Evolutionary conservation across 2,329 filamentous ascomycete species (phyloP).

Genomic region (Fusarium sacchari): DNA sequence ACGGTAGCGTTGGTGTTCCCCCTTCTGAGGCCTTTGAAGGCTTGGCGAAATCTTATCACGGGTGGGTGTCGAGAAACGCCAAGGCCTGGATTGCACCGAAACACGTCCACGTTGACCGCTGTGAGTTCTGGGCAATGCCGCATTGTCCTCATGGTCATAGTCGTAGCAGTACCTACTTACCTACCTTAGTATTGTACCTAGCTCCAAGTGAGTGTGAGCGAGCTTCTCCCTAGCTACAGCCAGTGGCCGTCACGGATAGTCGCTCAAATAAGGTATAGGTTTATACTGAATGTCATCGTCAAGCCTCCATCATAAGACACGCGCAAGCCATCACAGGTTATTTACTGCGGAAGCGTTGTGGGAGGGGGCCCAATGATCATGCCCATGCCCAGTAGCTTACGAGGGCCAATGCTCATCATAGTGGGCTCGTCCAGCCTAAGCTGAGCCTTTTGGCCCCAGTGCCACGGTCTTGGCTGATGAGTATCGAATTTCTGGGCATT

Average conservation of each 20-base stretch:
- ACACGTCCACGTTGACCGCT: constrained; percentile 45
- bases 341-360: constrained; percentile 7
- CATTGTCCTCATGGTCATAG: constrained; percentile 9
- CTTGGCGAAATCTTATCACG: constrained; percentile 48
- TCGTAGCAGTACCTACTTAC: background rate
- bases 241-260: background rate
- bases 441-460: constrained; percentile 36
- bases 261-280: constrained; percentile 9
- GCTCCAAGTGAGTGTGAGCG: background rate
- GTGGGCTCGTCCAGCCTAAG: constrained; percentile 21
- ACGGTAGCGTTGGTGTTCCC: constrained; percentile 42
- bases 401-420: constrained; percentile 33
- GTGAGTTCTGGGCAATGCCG: constrained; percentile 39
- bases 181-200: background rate
- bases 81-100: constrained; percentile 44
- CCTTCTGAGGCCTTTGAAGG: constrained; percentile 46
- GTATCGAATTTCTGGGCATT: constrained; percentile 36
- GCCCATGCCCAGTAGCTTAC: constrained; percentile 15
- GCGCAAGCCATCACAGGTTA: constrained; percentile 14
- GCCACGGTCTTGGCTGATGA: constrained; percentile 43
- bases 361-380: constrained; percentile 14
- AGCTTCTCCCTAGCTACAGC: background rate
- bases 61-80: constrained; percentile 47
- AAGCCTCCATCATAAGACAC: constrained; percentile 11
- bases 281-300: constrained; percentile 7